These are phyloP conservation scores for Citrus hindsii DNA, from an alignment of 345 rosid genomes.

Conservation along the genomic window DNA sequence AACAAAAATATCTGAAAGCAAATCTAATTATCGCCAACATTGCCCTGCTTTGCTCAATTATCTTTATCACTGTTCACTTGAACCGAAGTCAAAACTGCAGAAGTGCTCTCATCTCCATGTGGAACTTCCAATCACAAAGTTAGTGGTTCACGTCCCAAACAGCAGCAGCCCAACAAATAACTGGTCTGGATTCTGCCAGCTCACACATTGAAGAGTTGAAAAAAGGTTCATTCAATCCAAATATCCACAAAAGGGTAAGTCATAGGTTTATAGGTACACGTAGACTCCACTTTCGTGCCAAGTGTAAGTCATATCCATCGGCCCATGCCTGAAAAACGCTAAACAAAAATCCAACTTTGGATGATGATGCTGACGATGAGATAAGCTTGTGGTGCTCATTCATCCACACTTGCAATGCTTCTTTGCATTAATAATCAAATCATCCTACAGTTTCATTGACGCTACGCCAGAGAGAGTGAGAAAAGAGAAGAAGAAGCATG, in stretches of 20 bases:
- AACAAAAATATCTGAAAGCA: not conserved
- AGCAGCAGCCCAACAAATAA: not conserved
- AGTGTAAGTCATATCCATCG: constrained; percentile 38
- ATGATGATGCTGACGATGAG: constrained; percentile 6
- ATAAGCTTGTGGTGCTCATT: constrained; percentile 43
- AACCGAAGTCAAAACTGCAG: not conserved
- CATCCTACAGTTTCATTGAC: not conserved
- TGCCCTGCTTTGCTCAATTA: not conserved
- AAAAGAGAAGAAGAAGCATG: constrained; percentile 30
- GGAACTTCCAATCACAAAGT: not conserved
- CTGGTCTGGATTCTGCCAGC: constrained; percentile 28
- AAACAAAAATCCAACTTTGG: constrained; percentile 13
- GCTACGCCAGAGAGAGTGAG: not conserved
- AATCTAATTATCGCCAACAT: not conserved
- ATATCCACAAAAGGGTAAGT: not conserved
- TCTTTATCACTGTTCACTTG: too few relatives aligned
- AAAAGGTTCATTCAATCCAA: not conserved
- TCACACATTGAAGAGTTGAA: constrained; percentile 17
- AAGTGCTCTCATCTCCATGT: not conserved
- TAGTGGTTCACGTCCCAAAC: not conserved
- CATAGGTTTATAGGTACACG: not conserved
- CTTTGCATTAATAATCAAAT: not conserved
- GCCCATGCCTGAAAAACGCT: constrained; percentile 28
- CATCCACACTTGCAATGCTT: constrained; percentile 18
- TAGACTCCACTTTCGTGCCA: constrained; percentile 15